Conservation (phyloP, 2,329 filamentous ascomycete species). For the Trichothecium sympodiale region DNA sequence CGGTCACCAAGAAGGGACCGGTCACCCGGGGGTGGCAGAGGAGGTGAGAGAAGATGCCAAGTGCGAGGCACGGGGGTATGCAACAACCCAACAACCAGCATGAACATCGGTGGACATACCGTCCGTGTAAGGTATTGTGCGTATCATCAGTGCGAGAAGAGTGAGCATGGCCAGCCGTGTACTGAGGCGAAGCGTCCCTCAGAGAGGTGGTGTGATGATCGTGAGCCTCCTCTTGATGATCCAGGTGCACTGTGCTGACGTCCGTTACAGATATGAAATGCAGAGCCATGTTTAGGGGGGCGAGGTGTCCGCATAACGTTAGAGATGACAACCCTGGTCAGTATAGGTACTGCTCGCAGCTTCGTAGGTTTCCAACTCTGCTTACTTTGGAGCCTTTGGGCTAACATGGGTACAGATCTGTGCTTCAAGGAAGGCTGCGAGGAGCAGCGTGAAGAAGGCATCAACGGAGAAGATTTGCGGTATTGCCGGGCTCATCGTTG, state of each 20-base stretch:
- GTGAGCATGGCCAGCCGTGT: constrained; percentile 12
- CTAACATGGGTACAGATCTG: constrained; percentile 12
- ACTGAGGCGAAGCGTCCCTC: constrained; percentile 10
- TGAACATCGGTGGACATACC: constrained; percentile 6
- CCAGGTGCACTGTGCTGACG: too few species aligned
- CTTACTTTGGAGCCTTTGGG: too few species aligned
- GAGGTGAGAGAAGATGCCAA: background rate
- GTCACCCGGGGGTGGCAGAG: background rate
- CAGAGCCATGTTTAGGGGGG: constrained; percentile 12
- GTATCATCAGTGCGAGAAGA: constrained; percentile 14
- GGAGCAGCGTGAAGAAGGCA: constrained; percentile 9
- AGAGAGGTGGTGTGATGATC: constrained; percentile 11
- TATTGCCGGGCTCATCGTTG: constrained; percentile 19
- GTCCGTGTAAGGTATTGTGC: constrained; percentile 12
- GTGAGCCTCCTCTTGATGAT: constrained; percentile 10
- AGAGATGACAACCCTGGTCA: constrained; percentile 9
- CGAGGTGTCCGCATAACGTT: constrained; percentile 10
- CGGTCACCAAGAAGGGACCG: background rate
- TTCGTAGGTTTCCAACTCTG: constrained; percentile 13
- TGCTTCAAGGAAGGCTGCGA: constrained; percentile 14
- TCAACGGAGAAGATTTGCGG: constrained; percentile 10
- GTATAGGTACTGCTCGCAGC: constrained; percentile 13
- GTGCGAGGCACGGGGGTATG: constrained; percentile 1
- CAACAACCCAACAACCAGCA: background rate
- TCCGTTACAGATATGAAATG: constrained; percentile 11